Base-by-base conservation (phyloP, 768 basidiomycete species). In the Leccinellum rugosiceps region DNA sequence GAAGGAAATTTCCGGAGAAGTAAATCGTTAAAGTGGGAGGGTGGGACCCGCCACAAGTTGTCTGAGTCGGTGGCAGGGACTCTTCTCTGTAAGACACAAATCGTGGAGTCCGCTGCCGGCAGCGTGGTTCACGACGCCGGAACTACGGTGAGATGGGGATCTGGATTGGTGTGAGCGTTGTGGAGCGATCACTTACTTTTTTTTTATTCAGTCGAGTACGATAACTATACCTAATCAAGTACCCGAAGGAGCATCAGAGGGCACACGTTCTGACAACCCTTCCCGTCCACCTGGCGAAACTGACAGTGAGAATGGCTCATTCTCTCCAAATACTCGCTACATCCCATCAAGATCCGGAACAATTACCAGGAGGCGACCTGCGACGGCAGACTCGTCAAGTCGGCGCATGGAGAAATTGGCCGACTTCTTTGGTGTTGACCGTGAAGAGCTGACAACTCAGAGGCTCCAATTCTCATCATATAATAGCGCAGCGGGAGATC, bases 11-110 rank as follows among this genome's bases (percentile, higher is more conserved):
- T 73, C 38, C 70, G 63, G 57, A 69, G 72, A 47, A 72, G 69
- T 43, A 65, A 44, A 43, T 76, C 76, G 15, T 49, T 74, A 26
- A 72, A 65, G 43, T 41, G 26, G 19, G 45, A 45, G n/a, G 55
- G 46, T 13, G 28, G 26, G 11, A 28, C 26, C 9, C 32, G 10
- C 7, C 28, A 25, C 17, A 10, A 19, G 28, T 11, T 55, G 23
- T 46, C 31, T 8, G 50, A 50, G 21, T 34, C 57, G 2, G 13
- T 21, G 23, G 46, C 38, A 55, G 51, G 15, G 21, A 31, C 14
- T 45, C 19, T 23, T 45, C 19, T 23, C 17, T 14, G 49, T 19
- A 17, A 38, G 30, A n/a, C 54, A 35, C 53, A 41, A 25, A n/a
- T 30, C 4, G n/a, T 23, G 8, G 32, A 45, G 14, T 17, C 11